A percentile compares a stretch with the other conserved stretches of the same genome.
Conservation (phyloP, 352 stramenopile genomes). For the Phytopythium delawarense region DNA sequence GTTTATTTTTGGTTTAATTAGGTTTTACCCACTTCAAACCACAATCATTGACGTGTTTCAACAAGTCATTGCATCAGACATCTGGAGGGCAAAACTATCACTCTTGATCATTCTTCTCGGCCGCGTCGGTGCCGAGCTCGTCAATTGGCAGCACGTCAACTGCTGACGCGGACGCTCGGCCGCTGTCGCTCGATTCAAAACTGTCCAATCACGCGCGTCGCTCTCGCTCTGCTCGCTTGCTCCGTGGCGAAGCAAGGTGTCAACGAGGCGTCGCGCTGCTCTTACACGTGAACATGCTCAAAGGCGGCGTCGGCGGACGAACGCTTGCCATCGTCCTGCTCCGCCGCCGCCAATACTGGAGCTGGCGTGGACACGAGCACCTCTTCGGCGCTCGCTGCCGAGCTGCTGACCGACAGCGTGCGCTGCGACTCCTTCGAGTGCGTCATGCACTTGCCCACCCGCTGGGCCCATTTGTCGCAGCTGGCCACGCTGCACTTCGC, state of each 20-base stretch:
- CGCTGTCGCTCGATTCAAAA: not conserved
- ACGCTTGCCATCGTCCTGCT: not conserved
- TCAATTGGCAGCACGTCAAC: not conserved
- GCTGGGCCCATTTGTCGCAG: constrained; percentile 84
- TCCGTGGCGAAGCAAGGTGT: not conserved
- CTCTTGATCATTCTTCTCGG: not conserved
- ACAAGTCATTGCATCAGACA: not conserved
- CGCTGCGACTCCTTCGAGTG: constrained; percentile 56
- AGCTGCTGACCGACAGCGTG: not conserved
- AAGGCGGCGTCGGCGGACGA: not conserved
- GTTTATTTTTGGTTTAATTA: not conserved
- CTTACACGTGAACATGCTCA: not conserved
- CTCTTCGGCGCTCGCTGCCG: not conserved
- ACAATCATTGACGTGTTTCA: not conserved
- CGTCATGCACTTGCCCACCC: constrained; percentile 82
- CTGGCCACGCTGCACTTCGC: constrained; percentile 60
- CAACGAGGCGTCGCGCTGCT: not conserved
- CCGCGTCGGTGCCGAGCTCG: not conserved
- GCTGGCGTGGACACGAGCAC: no score
- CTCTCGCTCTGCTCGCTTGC: not conserved
- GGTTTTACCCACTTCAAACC: not conserved
- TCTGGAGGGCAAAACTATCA: not conserved
- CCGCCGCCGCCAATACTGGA: not conserved
- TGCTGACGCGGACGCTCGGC: not conserved
- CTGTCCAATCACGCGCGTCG: not conserved